Conservation (phyloP, 495 filamentous ascomycete species). For the Hypoxylon perforatum region DNA sequence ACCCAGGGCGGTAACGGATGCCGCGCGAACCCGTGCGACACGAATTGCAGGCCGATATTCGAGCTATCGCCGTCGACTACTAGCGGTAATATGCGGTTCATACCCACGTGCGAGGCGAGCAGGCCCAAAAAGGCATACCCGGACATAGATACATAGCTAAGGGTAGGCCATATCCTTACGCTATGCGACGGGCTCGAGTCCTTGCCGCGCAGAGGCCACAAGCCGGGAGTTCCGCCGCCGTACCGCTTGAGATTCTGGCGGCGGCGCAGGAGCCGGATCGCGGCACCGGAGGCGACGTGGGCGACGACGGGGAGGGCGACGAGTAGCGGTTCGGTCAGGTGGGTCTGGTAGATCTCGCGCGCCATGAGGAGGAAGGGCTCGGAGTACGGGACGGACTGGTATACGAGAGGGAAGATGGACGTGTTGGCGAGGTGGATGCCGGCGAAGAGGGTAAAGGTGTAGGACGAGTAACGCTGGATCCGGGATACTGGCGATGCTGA, state of each 20-base stretch:
- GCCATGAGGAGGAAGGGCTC: conserved; percentile 75
- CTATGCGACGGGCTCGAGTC: conserved; percentile 35
- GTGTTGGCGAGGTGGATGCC: conserved; percentile 82
- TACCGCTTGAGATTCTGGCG: conserved; percentile 74
- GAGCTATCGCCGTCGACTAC: conserved; percentile 83
- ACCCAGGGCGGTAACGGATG: conserved; percentile 71
- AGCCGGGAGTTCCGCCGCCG: conserved; percentile 58
- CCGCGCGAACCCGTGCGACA: conserved; percentile 85
- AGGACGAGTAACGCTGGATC: conserved; percentile 87
- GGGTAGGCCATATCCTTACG: conserved; percentile 69
- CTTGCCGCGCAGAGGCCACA: conserved; percentile 53
- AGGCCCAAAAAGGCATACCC: conserved; percentile 75
- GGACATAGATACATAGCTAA: conserved; percentile 71
- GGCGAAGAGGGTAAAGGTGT: conserved; percentile 83
- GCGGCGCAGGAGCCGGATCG: conserved; percentile 78
- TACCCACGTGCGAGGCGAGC: conserved; percentile 72
- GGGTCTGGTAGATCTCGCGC: conserved; percentile 84
- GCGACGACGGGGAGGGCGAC: conserved; percentile 67
- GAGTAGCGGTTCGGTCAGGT: conserved; percentile 70
- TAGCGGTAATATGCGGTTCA: conserved; percentile 78
- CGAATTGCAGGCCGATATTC: conserved; percentile 80
- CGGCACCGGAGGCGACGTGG: conserved; percentile 74
- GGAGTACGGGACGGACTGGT: conserved; percentile 62
- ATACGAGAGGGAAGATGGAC: conserved; percentile 75
- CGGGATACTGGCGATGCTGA: conserved; percentile 69